Evolutionary conservation across 139 green algal genomes (phyloP), one percentile per base, ranked within the genome.

Genomic region (Asterochloris sp.): DNA sequence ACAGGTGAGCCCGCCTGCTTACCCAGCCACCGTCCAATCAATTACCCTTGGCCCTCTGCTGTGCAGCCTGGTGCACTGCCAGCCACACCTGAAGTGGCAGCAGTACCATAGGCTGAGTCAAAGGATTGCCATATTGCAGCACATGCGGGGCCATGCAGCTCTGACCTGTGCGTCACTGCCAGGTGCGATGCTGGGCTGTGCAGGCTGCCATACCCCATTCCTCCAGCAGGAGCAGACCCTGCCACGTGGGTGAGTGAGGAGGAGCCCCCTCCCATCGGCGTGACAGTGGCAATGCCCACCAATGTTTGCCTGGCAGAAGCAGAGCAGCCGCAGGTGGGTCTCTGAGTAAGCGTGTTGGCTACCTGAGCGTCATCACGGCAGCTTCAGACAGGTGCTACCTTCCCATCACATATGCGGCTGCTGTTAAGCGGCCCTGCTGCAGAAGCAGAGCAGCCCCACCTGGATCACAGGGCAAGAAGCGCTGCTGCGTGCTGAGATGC

Each of bases 201-300:
- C 73, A 83, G 86, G 26, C 85, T 95, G 73, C 89, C 90, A 0
- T 95, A 95, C 83, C 92, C 92, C 82, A 95, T 94, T 75, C 89
- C 91, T 1, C 91, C 91, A 17, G 91, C 91, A 26, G 92, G 92
- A 14, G 85, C 88, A 19, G 92, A 96, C 84, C 86, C 89, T 19
- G 76, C 83, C 17, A 92, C 86, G 0, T 94, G 79, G 74, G 78
- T 79, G 27, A 78, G 74, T 47, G 87, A 92, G 76, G 91, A 94
- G 84, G 87, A 92, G 82, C 85, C 89, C 16, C 91, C 89, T 13
- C 91, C 91, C 15, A 81, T 96, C 62, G 83, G 87, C 9, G 84
- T 96, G 74, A 90, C 76, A 16, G 73, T 77, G 73, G 71, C 21
- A 26, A 47, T 47, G 80, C 23, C 47, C 16, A 84, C 13, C 68